Conservation (phyloP, 768 basidiomycete genomes). For the Phanerodontia chrysosporium region DNA sequence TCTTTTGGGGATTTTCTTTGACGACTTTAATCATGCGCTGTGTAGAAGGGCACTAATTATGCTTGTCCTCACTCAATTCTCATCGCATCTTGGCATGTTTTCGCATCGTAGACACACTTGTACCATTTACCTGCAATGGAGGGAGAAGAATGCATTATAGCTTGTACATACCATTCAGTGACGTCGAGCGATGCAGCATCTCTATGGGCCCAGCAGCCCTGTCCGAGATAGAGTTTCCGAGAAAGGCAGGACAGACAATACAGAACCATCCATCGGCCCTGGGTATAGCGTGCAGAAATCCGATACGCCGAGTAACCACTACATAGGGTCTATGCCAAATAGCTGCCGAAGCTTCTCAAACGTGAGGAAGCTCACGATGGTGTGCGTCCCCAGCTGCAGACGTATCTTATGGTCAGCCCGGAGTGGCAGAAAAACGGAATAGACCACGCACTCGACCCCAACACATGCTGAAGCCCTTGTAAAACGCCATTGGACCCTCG, state of each 20-base stretch:
- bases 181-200: background rate
- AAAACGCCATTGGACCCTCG: constrained; percentile 32
- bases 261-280: background rate
- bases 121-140: background rate
- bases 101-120: background rate
- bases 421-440: background rate
- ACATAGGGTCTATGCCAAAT: constrained; percentile 32
- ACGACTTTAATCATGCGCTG: background rate
- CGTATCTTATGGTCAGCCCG: background rate
- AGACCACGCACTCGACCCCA: constrained; percentile 30
- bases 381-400: constrained; percentile 32
- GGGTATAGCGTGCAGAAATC: background rate
- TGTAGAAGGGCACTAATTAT: background rate
- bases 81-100: too few relatives aligned
- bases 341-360: constrained; percentile 29
- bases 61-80: background rate
- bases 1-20: background rate
- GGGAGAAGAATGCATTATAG: background rate
- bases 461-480: constrained; percentile 38
- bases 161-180: background rate
- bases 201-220: background rate
- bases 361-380: constrained; percentile 31
- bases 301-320: constrained; percentile 4
- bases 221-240: background rate
- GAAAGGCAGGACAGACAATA: background rate